Evolutionary conservation across 306 rosid genomes (phyloP).

Genomic region (Trifolium repens): DNA sequence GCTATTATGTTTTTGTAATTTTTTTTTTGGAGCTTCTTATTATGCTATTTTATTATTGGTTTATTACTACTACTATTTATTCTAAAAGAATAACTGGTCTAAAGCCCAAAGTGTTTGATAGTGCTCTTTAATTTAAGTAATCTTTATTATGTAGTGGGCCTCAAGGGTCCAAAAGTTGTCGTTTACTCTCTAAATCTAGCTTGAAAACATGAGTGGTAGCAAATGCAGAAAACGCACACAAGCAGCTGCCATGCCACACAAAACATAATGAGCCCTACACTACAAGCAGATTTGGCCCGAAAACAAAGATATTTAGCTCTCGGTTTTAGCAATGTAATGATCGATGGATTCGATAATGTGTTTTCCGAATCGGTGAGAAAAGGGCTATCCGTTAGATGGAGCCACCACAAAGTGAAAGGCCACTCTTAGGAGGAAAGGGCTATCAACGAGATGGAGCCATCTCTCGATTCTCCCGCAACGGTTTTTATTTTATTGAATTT

Average conservation of each 20-base stretch:
- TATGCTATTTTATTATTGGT: neutral
- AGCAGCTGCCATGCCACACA: neutral
- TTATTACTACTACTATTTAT: neutral
- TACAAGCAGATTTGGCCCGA: constrained; percentile 2
- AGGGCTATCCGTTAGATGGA: too few species aligned
- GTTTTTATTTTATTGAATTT: too few species aligned
- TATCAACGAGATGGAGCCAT: too few species aligned
- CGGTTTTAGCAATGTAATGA: too few species aligned
- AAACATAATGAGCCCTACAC: neutral
- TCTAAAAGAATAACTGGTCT: neutral
- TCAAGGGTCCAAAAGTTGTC: neutral
- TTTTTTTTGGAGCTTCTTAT: neutral
- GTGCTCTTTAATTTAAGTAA: neutral
- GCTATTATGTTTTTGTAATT: neutral
- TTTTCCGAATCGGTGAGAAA: too few species aligned
- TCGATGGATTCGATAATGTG: too few species aligned
- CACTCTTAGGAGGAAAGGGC: too few species aligned
- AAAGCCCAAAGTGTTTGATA: neutral
- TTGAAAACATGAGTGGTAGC: neutral
- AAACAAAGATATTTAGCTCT: neutral
- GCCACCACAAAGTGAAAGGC: too few species aligned
- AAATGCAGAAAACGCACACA: neutral
- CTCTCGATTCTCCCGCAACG: too few species aligned
- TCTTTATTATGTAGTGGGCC: neutral
- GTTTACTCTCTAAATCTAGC: neutral